These are phyloP conservation scores for Rhizophagus sp. DNA, from an alignment of 192 early-diverging fungal genomes.

Conservation along the genomic window DNA sequence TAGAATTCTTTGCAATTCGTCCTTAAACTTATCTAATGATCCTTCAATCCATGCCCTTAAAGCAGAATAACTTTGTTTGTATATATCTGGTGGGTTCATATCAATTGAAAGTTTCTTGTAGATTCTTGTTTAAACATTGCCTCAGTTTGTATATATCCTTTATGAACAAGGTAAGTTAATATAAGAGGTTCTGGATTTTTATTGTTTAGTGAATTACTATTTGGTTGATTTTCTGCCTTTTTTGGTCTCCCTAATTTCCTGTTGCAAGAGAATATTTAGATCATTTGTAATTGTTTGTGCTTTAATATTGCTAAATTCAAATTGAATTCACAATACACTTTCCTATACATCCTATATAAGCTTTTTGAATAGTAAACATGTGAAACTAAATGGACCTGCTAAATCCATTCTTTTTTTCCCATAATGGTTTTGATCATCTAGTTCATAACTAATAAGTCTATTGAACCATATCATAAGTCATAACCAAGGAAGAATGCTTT, in stretches of 20 bases:
- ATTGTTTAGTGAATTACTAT: background rate
- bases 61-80: conserved; percentile 75
- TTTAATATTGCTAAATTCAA: conserved; percentile 78
- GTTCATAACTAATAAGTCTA: conserved; percentile 82
- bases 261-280: conserved; percentile 96
- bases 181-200: background rate
- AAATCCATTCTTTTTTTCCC: conserved; percentile 99
- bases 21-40: conserved; percentile 92
- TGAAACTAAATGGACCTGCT: conserved; percentile 86
- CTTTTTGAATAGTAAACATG: conserved; percentile 93
- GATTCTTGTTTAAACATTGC: conserved; percentile 63
- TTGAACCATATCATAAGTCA: conserved; percentile 99
- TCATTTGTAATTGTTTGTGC: conserved; percentile 88
- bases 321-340: conserved; percentile 74
- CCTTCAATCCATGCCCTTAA: conserved; percentile 89
- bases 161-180: conserved; percentile 56
- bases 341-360: conserved; percentile 90
- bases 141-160: conserved; percentile 71
- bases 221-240: conserved; percentile 43
- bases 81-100: conserved; percentile 78
- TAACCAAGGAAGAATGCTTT: conserved; percentile 99
- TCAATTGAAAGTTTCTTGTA: conserved; percentile 43
- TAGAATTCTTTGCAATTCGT: conserved; percentile 80
- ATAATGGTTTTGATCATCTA: conserved; percentile 99
- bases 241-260: conserved; percentile 99